phyloP scores from a whole-genome alignment of 768 basidiomycete genomes.

The Nevesoporus exiguus region DNA sequence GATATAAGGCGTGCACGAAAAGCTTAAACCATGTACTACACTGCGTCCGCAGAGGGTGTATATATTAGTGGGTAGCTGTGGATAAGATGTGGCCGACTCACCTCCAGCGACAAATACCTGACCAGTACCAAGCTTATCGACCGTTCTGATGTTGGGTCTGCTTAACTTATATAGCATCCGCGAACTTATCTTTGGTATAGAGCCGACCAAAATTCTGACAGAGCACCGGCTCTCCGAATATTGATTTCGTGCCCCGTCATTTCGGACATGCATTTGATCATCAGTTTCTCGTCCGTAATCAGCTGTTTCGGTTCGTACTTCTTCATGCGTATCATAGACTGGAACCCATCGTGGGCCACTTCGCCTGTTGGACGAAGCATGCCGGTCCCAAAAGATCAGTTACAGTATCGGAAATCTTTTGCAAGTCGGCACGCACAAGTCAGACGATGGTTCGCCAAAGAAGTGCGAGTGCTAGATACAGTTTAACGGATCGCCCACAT shows the following conservation, averaged over 20 bases:
- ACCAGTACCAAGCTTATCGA: constrained; percentile 39
- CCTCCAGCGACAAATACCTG: constrained; percentile 51
- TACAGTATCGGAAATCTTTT: neutral
- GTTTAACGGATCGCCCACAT: neutral
- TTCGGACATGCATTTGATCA: constrained; percentile 31
- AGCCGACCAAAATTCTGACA: constrained; percentile 29
- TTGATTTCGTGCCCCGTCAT: constrained; percentile 29
- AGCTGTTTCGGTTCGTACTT: constrained; percentile 14
- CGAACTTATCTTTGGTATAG: neutral
- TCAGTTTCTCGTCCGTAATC: constrained; percentile 18
- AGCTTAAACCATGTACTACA: constrained; percentile 30
- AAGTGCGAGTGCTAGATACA: constrained; percentile 22
- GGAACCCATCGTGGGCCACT: constrained; percentile 21
- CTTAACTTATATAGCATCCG: neutral
- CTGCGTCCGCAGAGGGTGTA: constrained; percentile 39
- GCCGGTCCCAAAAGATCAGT: neutral
- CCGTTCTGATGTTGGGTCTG: constrained; percentile 50
- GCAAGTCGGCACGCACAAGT: constrained; percentile 2
- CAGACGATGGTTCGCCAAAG: constrained; percentile 5
- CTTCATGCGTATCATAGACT: constrained; percentile 3
- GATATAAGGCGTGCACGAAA: neutral
- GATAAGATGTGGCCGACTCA: neutral
- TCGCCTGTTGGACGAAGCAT: constrained; percentile 17
- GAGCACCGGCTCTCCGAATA: constrained; percentile 27
- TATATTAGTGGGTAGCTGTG: neutral